These are phyloP conservation scores for Holtermannia corniformis DNA, from an alignment of 768 basidiomycete genomes.

Conservation along the genomic window DNA sequence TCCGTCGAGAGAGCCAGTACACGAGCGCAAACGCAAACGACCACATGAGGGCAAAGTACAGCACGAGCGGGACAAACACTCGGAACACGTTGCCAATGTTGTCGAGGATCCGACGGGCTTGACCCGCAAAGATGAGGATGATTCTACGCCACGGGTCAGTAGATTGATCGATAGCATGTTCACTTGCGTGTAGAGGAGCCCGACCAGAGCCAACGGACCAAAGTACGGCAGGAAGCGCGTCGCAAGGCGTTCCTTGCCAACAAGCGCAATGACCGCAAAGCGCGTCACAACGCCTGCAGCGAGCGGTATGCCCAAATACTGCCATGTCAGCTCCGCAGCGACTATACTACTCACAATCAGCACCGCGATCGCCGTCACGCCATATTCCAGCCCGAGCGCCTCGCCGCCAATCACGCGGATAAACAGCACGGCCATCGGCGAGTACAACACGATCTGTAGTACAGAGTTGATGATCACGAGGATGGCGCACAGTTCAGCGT, in stretches of 20 bases:
- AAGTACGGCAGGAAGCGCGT: conserved; percentile 59
- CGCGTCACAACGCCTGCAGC: conserved; percentile 63
- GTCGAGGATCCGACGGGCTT: conserved; percentile 57
- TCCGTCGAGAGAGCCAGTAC: conserved; percentile 46
- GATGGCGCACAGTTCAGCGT: conserved; percentile 64
- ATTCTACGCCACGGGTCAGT: conserved; percentile 14
- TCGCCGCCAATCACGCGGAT: conserved; percentile 58
- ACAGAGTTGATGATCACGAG: conserved; percentile 71
- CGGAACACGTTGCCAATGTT: conserved; percentile 70
- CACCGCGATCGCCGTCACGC: conserved; percentile 30
- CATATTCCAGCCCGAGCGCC: conserved; percentile 60
- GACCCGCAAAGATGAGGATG: conserved; percentile 39
- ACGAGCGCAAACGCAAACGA: conserved; percentile 52
- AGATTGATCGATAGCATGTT: neutral
- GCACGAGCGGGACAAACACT: conserved; percentile 65
- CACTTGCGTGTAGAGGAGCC: conserved; percentile 60
- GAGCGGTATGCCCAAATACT: conserved; percentile 79
- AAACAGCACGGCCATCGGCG: conserved; percentile 64
- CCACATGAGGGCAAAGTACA: conserved; percentile 73
- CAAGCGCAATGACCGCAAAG: conserved; percentile 47
- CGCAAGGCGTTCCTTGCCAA: conserved; percentile 48
- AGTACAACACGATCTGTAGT: conserved; percentile 66
- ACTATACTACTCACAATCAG: conserved; percentile 12
- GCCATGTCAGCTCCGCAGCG: neutral
- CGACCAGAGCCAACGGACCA: conserved; percentile 59